phyloP scores from a whole-genome alignment of 1,284 basidiomycete genomes.

The Ceratobasidium sp. region DNA sequence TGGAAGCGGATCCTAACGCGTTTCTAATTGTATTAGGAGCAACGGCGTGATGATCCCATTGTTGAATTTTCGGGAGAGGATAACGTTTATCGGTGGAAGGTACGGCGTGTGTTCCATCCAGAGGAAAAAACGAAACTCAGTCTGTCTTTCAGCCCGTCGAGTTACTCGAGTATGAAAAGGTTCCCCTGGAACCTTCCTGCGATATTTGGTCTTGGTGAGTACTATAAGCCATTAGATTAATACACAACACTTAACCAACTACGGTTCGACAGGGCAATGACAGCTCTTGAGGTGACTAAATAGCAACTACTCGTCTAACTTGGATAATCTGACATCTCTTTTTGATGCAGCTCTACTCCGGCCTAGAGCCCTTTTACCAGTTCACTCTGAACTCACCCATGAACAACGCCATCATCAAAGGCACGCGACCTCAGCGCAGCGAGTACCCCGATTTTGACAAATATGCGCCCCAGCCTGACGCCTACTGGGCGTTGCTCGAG shows the following conservation, averaged over 20 bases:
- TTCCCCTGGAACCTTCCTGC: constrained; percentile 11
- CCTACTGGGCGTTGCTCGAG: constrained; percentile 26
- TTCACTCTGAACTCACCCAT: background rate
- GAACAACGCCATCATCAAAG: too few relatives aligned
- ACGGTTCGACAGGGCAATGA: constrained; percentile 23
- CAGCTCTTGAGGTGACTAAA: constrained; percentile 10
- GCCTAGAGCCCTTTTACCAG: constrained; percentile 14
- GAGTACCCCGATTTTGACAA: constrained; percentile 16
- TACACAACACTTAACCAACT: background rate
- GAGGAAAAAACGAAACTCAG: background rate
- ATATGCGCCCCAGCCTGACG: constrained; percentile 23
- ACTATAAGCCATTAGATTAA: background rate
- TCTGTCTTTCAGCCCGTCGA: constrained; percentile 14
- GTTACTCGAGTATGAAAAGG: background rate
- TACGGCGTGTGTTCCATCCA: background rate
- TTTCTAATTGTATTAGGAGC: background rate
- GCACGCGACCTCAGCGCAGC: too few relatives aligned
- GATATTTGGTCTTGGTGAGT: constrained; percentile 40
- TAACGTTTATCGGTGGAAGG: background rate
- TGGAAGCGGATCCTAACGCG: background rate
- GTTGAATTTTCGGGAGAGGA: constrained; percentile 5
- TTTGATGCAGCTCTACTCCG: constrained; percentile 1
- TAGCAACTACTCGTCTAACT: background rate
- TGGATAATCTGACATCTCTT: background rate
- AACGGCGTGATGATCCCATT: background rate